Conservation (phyloP, 208 protist species). For the Crithidia fasciculata region DNA sequence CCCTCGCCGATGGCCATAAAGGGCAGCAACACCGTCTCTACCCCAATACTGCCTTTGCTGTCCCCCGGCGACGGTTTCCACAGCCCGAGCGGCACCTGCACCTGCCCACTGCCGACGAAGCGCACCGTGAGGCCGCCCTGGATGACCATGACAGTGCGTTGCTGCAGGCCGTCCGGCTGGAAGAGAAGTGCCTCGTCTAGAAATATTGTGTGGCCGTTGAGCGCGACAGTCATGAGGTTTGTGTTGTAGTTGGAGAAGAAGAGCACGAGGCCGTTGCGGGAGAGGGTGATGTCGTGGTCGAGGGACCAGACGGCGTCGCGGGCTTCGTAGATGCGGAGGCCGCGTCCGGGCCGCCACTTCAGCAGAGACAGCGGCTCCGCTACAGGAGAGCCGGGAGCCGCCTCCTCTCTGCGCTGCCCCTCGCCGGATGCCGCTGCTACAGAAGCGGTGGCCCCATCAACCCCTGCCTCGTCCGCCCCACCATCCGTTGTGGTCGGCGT, state of each 20-base stretch:
- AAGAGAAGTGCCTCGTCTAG: constrained; percentile 44
- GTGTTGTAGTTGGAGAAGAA: constrained; percentile 65
- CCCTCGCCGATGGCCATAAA: constrained; percentile 79
- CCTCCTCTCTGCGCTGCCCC: background rate
- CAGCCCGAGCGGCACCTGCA: constrained; percentile 53
- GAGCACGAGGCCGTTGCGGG: constrained; percentile 54
- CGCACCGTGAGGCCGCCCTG: constrained; percentile 72
- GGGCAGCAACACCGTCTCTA: constrained; percentile 59
- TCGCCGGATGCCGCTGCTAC: background rate
- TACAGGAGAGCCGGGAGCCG: background rate
- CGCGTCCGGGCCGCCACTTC: constrained; percentile 23
- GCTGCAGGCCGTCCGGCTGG: constrained; percentile 24
- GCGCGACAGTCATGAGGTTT: constrained; percentile 75
- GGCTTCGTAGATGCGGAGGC: constrained; percentile 31
- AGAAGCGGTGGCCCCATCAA: background rate
- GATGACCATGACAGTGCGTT: constrained; percentile 65
- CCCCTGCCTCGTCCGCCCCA: background rate
- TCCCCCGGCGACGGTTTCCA: constrained; percentile 36
- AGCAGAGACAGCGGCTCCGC: constrained; percentile 13
- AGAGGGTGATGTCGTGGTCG: constrained; percentile 40
- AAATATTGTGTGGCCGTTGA: constrained; percentile 62
- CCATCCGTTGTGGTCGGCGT: background rate
- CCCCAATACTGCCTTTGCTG: constrained; percentile 31
- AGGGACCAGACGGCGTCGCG: constrained; percentile 26
- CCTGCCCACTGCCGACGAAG: constrained; percentile 51